A percentile compares a stretch with the other conserved stretches of the same genome.
These are phyloP conservation scores for Trametes gibbosa DNA, from an alignment of 768 basidiomycete genomes.

Conservation along the genomic window DNA sequence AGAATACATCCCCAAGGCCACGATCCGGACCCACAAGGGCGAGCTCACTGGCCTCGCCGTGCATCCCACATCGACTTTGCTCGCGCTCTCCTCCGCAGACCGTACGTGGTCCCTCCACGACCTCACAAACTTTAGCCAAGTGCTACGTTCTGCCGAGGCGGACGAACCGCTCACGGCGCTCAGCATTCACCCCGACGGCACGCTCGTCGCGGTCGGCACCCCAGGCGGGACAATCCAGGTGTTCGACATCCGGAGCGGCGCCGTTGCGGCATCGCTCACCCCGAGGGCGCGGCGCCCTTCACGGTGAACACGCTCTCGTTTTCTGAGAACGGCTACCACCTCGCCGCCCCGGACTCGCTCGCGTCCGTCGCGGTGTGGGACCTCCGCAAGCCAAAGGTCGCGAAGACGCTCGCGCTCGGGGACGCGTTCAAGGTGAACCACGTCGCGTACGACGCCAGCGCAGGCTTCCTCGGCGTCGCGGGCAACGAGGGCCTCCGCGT, in stretches of 20 bases:
- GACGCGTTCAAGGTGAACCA: conserved; percentile 80
- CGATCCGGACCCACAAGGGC: conserved; percentile 81
- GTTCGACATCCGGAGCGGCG: conserved; percentile 79
- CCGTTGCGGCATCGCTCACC: conserved; percentile 74
- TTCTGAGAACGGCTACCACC: conserved; percentile 97
- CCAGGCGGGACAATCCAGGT: conserved; percentile 81
- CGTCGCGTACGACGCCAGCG: conserved; percentile 81
- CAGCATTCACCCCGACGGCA: conserved; percentile 89
- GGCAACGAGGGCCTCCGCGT: conserved; percentile 80
- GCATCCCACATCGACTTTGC: conserved; percentile 79
- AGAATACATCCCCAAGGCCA: conserved; percentile 77
- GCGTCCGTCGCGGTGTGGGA: conserved; percentile 91
- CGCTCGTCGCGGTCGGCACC: conserved; percentile 83
- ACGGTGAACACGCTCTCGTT: conserved; percentile 81
- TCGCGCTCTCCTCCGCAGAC: conserved; percentile 78
- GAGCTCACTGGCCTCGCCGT: conserved; percentile 86
- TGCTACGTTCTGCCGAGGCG: conserved; percentile 72
- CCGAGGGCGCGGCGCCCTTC: conserved; percentile 64
- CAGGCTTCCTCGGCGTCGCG: conserved; percentile 82
- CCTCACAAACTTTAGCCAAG: conserved; percentile 62
- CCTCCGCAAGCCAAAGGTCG: conserved; percentile 72
- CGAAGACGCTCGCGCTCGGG: conserved; percentile 65
- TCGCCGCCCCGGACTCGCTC: conserved; percentile 71
- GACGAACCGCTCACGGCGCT: conserved; percentile 83
- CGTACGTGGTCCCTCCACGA: conserved; percentile 92